Base-by-base conservation (phyloP, 2,329 filamentous ascomycete species). In the Beauveria scarabaeidicola region DNA sequence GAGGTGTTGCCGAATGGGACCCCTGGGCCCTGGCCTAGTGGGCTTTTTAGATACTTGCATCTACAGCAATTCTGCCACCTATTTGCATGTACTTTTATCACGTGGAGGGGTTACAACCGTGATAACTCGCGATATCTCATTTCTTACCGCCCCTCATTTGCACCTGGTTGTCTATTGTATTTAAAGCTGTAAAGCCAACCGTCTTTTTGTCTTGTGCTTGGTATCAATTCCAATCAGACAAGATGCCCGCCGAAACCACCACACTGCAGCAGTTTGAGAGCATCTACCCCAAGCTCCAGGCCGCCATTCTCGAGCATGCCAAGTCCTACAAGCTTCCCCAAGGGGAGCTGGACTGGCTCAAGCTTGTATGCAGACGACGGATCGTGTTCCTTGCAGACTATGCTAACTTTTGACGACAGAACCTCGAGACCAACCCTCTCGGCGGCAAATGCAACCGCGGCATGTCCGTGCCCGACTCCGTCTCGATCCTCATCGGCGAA, bases 371-470 rank as follows among this genome's bases (percentile, higher is more conserved):
- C n/a, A 25, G n/a, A 9, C 17, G 21, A 25, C 8, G 5, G n/a
- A 40, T n/a, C 2, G 5, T 11, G 3, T 6, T 15, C 3, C 11
- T 21, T 4, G 3, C 25, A 41, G 15, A 32, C 21, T 17, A n/a
- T 9, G 2, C 11, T 11, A 27, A 38, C 3, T 52, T 27, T 23
- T 58, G 52, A 48, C 58, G 61, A 17, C 68, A 97, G 91, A 88
- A 83, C 63, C 82, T 97, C 69, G 83, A 92, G 71, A 82, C 85
- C 77, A 99, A 99, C 78, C 85, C 90, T 7, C 79, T 94, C 58
- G 94, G 94, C 67, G 94, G 94, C 72, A 99, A 99, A 81, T 96
- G 92, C 80, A 99, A 99, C 79, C 91, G 94, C 70, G 94, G 94
- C 77, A 95, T 99, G 85, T 97, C 92, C 52, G 93, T 97, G 62